A percentile compares a stretch with the other conserved stretches of the same genome.
Conservation (phyloP, 352 stramenopile species). For the Halophytophthora batemanensis region DNA sequence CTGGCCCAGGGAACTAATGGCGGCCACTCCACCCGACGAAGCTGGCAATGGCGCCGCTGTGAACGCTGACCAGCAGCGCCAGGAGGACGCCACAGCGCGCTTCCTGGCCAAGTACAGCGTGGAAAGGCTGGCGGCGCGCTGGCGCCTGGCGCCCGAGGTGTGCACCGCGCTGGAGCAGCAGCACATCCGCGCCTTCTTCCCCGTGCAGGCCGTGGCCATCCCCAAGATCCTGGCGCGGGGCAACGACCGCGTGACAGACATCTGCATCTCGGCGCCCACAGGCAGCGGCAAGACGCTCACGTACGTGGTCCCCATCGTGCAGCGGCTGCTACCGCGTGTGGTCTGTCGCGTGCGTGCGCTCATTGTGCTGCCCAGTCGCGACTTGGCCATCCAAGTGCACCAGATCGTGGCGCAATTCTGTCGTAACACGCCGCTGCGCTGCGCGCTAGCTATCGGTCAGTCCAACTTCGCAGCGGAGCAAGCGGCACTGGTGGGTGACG, state of each 20-base stretch:
- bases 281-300: slow-evolving; percentile 97
- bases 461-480: slow-evolving; percentile 88
- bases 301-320: slow-evolving; percentile 96
- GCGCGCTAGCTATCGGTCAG: slow-evolving; percentile 91
- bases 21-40: slow-evolving; percentile 8
- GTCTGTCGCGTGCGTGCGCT: slow-evolving; percentile 91
- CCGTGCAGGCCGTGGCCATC: slow-evolving; percentile 94
- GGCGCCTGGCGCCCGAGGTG: slow-evolving; percentile 46
- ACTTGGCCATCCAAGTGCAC: slow-evolving; percentile 93
- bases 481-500: slow-evolving; percentile 48
- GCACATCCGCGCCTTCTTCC: slow-evolving; percentile 90
- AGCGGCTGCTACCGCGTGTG: slow-evolving; percentile 78
- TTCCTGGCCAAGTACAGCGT: slow-evolving; percentile 70
- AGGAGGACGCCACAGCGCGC: slow-evolving; percentile 23
- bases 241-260: slow-evolving; percentile 84
- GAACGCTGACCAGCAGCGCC: slow-evolving; percentile 1
- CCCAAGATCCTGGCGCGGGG: slow-evolving; percentile 87
- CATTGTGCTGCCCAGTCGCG: slow-evolving; percentile 95
- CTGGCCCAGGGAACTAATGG: slow-evolving; percentile 10
- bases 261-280: slow-evolving; percentile 97
- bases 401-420: slow-evolving; percentile 64
- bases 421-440: slow-evolving; percentile 74
- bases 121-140: slow-evolving; percentile 52
- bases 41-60: slow-evolving; percentile 8
- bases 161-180: slow-evolving; percentile 32